These are phyloP conservation scores for Saturnispora serradocipensis DNA, from an alignment of 805 yeast genomes.

Conservation along the genomic window DNA sequence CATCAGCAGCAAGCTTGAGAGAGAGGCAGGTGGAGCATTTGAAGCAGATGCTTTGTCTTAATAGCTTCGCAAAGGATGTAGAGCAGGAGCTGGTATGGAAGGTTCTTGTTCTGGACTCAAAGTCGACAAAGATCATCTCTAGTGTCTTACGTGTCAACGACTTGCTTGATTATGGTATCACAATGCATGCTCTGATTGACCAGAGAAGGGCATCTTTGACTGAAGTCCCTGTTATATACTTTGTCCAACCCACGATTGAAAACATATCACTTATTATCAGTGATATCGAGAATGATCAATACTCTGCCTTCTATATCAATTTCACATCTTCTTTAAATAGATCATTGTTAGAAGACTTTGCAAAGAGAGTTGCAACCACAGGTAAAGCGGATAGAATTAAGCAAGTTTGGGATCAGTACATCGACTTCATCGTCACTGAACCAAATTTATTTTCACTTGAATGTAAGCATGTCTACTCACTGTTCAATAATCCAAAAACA, in stretches of 20 bases:
- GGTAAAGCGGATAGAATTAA: conserved; percentile 66
- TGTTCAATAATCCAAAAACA: conserved; percentile 61
- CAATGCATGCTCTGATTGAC: conserved; percentile 72
- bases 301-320: conserved; percentile 73
- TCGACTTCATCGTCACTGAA: conserved; percentile 88
- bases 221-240: conserved; percentile 92
- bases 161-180: conserved; percentile 79
- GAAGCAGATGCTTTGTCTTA: conserved; percentile 80
- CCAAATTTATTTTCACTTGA: conserved; percentile 83
- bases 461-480: conserved; percentile 51
- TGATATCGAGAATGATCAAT: conserved; percentile 67
- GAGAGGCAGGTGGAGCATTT: conserved; percentile 33
- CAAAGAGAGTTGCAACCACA: conserved; percentile 64
- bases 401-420: conserved; percentile 90
- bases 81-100: conserved; percentile 86
- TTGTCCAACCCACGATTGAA: conserved; percentile 76
- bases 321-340: conserved; percentile 77
- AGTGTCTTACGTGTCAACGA: conserved; percentile 91
- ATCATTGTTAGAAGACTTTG: conserved; percentile 77
- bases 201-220: conserved; percentile 75
- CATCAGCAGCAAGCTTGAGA: conserved; percentile 17
- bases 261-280: conserved; percentile 61
- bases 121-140: conserved; percentile 78
- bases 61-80: conserved; percentile 41
- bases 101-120: conserved; percentile 71